Evolutionary conservation across 139 green algal genomes (phyloP), one percentile per base, ranked within the genome.

Genomic region (Chlamydomonas applanata): DNA sequence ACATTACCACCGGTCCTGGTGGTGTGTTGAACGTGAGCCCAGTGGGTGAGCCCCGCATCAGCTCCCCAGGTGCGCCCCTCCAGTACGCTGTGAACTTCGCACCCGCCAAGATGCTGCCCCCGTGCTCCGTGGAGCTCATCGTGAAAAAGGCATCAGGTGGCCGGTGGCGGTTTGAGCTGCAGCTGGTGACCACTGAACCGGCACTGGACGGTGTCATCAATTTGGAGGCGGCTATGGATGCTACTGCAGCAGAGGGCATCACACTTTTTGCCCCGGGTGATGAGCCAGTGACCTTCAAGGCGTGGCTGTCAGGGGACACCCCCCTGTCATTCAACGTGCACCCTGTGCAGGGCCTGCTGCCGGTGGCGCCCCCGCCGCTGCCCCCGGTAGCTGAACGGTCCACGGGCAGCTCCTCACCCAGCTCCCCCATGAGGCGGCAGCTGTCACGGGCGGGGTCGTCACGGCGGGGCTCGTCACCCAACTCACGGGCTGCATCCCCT

Each of bases 141-240:
- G 79, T 92, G 60, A 75, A 40, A 69, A 90, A 90, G 76, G 34
- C 57, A 32, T 84, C 36, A n/a, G 85, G 87, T 1, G 87, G 87
- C 4, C 46, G 87, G 13, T 92, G 87, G 87, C 71, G 85, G 11
- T 92, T 92, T 61, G 80, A 85, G 36, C 46, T 92, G 70, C 77
- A 89, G 60, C 71, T 87, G 30, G 52, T 82, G 57, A 82, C 79
- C 27, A 80, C 72, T 4, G 84, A 86, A 52, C 74, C 84, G 29
- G 82, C 88, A 25, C 64, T 82, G 29, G 81, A 89, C 57, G 86
- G 84, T 64, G 69, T 45, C 17, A 32, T 91, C 0, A 64, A 70
- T 7, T 35, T 91, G 25, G 83, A 89, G 66, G 81, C 86, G 0
- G 45, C 72, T n/a, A 78, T 89, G 75, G 79, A 77, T 35, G 32